phyloP scores from a whole-genome alignment of 768 basidiomycete species.

The Trametes cinnabarina region DNA sequence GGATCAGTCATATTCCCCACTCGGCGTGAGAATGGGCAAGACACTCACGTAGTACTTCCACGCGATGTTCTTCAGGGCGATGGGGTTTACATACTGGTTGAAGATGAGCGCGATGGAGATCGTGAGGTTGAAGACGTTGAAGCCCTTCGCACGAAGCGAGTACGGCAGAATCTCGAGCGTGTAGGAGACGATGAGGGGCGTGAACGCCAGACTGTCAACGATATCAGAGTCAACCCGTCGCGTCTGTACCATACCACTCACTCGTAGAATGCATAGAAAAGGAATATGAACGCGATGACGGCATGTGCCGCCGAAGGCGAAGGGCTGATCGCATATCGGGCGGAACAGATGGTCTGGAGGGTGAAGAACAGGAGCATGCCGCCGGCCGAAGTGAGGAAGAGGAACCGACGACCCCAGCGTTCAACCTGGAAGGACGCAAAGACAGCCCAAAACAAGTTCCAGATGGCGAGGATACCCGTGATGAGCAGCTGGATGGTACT shows the following conservation, averaged over 20 bases:
- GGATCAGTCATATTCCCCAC: too few relatives aligned
- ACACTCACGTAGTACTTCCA: slow-evolving; percentile 75
- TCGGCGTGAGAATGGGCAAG: too few relatives aligned
- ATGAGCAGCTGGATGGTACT: slow-evolving; percentile 69
- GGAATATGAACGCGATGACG: slow-evolving; percentile 81
- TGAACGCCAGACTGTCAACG: slow-evolving; percentile 70
- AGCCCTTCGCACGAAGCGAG: slow-evolving; percentile 80
- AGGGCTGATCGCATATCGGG: slow-evolving; percentile 47
- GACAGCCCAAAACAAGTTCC: slow-evolving; percentile 68
- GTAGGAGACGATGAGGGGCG: slow-evolving; percentile 83
- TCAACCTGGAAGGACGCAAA: slow-evolving; percentile 61
- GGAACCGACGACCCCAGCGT: slow-evolving; percentile 61
- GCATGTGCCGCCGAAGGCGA: slow-evolving; percentile 54
- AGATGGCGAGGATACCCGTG: slow-evolving; percentile 80
- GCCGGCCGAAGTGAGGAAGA: slow-evolving; percentile 60
- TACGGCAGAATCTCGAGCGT: slow-evolving; percentile 88
- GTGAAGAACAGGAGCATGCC: slow-evolving; percentile 67
- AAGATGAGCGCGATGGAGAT: slow-evolving; percentile 82
- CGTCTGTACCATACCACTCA: too few relatives aligned
- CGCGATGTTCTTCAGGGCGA: slow-evolving; percentile 58
- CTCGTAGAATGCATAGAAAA: slow-evolving; percentile 80
- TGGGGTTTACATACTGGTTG: slow-evolving; percentile 86
- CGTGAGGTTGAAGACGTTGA: slow-evolving; percentile 76
- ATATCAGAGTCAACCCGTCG: too few relatives aligned
- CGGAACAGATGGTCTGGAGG: slow-evolving; percentile 66